These are phyloP conservation scores for Diaporthe amygdali DNA, from an alignment of 2,329 filamentous ascomycete species.

Conservation along the genomic window DNA sequence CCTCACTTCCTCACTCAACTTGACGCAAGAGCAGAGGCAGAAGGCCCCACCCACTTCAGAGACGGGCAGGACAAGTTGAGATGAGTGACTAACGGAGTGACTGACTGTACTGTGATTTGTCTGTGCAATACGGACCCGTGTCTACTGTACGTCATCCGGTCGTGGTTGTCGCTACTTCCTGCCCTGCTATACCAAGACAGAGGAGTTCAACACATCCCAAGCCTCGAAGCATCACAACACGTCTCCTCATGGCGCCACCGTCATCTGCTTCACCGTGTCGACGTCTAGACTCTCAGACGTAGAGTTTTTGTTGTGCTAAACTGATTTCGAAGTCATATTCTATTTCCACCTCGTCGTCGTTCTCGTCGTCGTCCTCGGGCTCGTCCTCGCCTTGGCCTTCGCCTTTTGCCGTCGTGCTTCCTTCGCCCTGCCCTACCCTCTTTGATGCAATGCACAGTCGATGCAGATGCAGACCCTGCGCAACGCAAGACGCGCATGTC, in stretches of 20 bases:
- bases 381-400: not conserved
- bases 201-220: not conserved
- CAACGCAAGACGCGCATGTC: conserved; percentile 5
- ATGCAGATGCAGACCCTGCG: conserved; percentile 19
- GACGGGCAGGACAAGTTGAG: not conserved
- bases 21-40: not conserved
- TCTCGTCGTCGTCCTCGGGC: not conserved
- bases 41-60: not conserved
- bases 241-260: not conserved
- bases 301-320: not conserved
- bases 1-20: no score
- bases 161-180: not conserved
- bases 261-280: not conserved
- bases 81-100: not conserved
- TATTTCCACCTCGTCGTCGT: not conserved
- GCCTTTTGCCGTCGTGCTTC: not conserved
- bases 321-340: not conserved
- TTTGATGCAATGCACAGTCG: conserved; percentile 22
- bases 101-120: not conserved
- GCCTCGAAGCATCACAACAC: not conserved
- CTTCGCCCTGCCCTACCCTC: not conserved
- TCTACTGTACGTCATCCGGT: not conserved
- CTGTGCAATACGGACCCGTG: not conserved
- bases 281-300: not conserved
- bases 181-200: not conserved